A percentile compares a stretch with the other conserved stretches of the same genome.
phyloP scores from a whole-genome alignment of 2,329 filamentous ascomycete genomes.

The Fusarium sp. region DNA sequence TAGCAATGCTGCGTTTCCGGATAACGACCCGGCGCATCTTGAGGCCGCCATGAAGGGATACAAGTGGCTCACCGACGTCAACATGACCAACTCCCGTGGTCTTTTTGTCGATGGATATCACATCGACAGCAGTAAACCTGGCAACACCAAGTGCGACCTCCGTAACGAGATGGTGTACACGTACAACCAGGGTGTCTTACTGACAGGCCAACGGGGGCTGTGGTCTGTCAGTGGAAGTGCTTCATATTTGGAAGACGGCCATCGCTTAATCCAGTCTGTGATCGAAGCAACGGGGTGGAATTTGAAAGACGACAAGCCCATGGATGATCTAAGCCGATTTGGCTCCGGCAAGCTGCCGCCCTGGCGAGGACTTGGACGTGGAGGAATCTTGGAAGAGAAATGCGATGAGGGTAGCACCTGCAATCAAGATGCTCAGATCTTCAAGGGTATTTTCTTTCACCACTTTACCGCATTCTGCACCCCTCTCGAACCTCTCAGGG shows the following conservation, averaged over 20 bases:
- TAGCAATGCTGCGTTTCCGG: constrained; percentile 43
- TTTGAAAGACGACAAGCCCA: constrained; percentile 55
- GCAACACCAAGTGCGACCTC: constrained; percentile 80
- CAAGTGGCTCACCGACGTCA: constrained; percentile 80
- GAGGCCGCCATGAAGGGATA: constrained; percentile 82
- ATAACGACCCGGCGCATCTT: constrained; percentile 73
- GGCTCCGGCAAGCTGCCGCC: constrained; percentile 57
- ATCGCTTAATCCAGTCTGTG: constrained; percentile 78
- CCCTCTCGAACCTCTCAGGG: constrained; percentile 62
- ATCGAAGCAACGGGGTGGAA: constrained; percentile 84
- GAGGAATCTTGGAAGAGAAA: constrained; percentile 84
- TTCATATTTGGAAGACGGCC: constrained; percentile 81
- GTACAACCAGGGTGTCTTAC: constrained; percentile 93
- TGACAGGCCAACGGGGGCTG: constrained; percentile 83
- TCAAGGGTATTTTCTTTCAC: constrained; percentile 96
- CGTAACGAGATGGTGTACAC: constrained; percentile 93
- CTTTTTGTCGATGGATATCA: constrained; percentile 92
- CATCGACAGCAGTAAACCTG: constrained; percentile 71
- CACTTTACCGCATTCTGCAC: constrained; percentile 85
- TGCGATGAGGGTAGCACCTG: constrained; percentile 83
- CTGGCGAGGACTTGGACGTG: constrained; percentile 82
- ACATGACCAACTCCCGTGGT: constrained; percentile 82
- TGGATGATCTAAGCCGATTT: constrained; percentile 55
- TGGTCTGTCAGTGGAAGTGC: constrained; percentile 82
- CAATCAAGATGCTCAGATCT: constrained; percentile 86